Evolutionary conservation across 495 filamentous ascomycete species (phyloP), one percentile per base, ranked within the genome.

Genomic region (Bathelium albidoporum): DNA sequence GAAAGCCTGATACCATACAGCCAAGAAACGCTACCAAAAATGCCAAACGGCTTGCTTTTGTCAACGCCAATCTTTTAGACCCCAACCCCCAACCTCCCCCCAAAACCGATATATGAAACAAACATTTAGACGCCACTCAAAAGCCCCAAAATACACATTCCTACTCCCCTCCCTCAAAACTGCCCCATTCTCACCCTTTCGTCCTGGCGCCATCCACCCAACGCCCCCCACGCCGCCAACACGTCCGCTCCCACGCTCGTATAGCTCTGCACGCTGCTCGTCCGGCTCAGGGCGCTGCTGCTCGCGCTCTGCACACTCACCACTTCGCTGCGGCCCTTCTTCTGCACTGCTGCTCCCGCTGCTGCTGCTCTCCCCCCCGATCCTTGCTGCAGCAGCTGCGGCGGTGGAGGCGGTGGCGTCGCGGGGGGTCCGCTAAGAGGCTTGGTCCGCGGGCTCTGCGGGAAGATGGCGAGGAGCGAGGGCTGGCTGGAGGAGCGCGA

Each of bases 161-260:
- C 16, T 28, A 32, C 16, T 36, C 61, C 61, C 14, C 61, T 58
- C 4, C 11, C 22, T 61, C 20, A 58, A 44, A 49, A 64, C 20
- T 26, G 32, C 24, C 49, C 49, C 49, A 55, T n/a, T 20, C 24
- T 55, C 49, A 55, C 49, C 49, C 49, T 26, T 24, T 55, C 49
- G 29, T 55, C 60, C 66, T 60, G 59, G 10, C 29, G 26, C 20
- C 65, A 66, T 1, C 74, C 74, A 2, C 74, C 74, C 58, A 76
- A 53, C 44, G 63, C 73, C 24, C 70, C 74, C 73, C 73, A 77
- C 32, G 75, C 75, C 39, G 72, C 73, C 58, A 77, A 59, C 34
- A 77, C 75, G 67, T 77, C 75, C 53, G 73, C 75, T 44, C 73
- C 73, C 2, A 74, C 75, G 31, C 58, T 60, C 34, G 34, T 36